Base-by-base conservation (phyloP, 495 filamentous ascomycete species). In the Penicillium bialowiezense region DNA sequence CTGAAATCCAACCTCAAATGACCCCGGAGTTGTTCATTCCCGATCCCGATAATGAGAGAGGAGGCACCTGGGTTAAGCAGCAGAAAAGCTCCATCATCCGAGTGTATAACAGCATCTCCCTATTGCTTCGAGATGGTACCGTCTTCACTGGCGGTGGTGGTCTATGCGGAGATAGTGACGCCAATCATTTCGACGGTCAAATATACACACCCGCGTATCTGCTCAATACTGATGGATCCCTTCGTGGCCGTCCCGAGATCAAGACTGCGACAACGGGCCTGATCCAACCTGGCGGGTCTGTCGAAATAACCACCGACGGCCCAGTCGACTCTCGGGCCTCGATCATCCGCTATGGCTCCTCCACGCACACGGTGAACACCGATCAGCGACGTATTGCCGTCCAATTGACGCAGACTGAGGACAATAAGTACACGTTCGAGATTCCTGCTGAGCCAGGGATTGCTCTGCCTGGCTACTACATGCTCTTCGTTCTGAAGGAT, bases 111-210 rank as follows among this genome's bases (percentile, higher is more conserved):
- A 71, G 62, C n/a, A 49, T 74, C 8, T 67, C 68, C 0, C 33
- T 82, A 7, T 70, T 82, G 7, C 64, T 81, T 24, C 65, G 62
- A 20, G 78, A 82, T 48, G 77, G 63, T n/a, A 76, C 69, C 3
- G 72, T 81, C 18, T 61, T 77, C 40, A 62, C 50, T 32, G 76
- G 70, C 24, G 78, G 78, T 15, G 73, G 78, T n/a, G 78, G 76
- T 12, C 67, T 81, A n/a, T 77, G 76, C 44, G 72, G 69, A 8
- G 38, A 51, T 41, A 74, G 72, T 50, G 38, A 42, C 1, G 60
- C 65, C 21, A 79, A 81, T 48, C 78, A 82, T 52, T 75, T 67
- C 53, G 77, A 81, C 55, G 64, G 50, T 14, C 72, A 82, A 54
- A 65, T 82, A 41, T 82, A n/a, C n/a, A 66, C 55, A 60, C 59